These are phyloP conservation scores for Phaffia rhodozyma DNA, from an alignment of 1,284 basidiomycete genomes.

Conservation along the genomic window DNA sequence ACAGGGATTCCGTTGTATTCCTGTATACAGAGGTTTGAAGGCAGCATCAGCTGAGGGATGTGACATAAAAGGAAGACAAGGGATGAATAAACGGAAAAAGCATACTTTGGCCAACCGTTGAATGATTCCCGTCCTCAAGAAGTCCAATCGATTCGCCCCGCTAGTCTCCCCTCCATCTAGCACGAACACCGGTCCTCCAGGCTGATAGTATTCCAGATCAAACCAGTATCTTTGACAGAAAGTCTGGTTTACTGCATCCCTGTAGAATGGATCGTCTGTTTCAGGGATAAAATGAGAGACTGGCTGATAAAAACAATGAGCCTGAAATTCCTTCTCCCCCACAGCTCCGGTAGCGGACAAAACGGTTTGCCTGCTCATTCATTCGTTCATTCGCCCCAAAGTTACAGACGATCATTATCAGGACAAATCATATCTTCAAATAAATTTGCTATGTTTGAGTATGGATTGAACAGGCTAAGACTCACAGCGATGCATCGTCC, in stretches of 20 bases:
- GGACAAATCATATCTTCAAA: too few relatives aligned
- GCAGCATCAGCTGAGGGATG: constrained; percentile 22
- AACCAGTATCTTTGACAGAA: constrained; percentile 64
- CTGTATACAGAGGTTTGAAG: not conserved
- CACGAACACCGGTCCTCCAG: constrained; percentile 63
- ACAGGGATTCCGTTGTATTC: constrained; percentile 75
- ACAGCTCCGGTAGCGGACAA: too few relatives aligned
- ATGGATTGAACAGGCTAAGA: too few relatives aligned
- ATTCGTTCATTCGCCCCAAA: too few relatives aligned
- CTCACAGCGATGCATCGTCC: too few relatives aligned
- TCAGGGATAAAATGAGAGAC: constrained; percentile 52
- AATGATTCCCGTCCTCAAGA: constrained; percentile 31
- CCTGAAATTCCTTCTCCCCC: constrained; percentile 22
- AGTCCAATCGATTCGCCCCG: constrained; percentile 34
- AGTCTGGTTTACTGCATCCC: constrained; percentile 27
- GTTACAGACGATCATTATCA: too few relatives aligned
- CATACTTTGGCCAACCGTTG: constrained; percentile 9
- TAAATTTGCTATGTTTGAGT: too few relatives aligned
- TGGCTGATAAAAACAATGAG: constrained; percentile 63
- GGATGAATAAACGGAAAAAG: not conserved
- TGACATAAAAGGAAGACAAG: constrained; percentile 19
- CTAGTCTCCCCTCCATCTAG: constrained; percentile 72
- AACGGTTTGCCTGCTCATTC: too few relatives aligned
- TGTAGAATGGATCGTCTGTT: not conserved
- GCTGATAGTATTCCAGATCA: constrained; percentile 65